Evolutionary conservation across 2,329 filamentous ascomycete genomes (phyloP).

Genomic region (Lecanicillium sp.): DNA sequence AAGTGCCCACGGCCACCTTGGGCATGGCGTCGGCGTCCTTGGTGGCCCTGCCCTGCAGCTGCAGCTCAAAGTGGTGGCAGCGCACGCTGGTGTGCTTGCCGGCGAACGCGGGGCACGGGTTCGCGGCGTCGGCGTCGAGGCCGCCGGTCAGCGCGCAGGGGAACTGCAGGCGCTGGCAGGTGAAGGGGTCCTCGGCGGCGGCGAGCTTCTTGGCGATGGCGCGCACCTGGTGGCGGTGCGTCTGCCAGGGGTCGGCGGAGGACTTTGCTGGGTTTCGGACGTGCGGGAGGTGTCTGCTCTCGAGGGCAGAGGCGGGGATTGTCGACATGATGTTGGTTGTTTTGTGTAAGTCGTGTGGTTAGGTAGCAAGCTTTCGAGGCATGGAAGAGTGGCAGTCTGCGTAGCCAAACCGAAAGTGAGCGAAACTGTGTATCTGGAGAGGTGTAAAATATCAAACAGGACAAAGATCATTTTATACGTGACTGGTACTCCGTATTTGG

Average conservation of each 20-base stretch:
- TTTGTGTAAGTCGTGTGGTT: neutral
- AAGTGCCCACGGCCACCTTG: neutral
- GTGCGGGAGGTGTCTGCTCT: neutral
- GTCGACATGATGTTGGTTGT: neutral
- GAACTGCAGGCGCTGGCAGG: conserved; percentile 2
- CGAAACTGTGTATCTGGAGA: too few relatives aligned
- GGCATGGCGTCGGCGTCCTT: too few relatives aligned
- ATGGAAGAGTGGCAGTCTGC: neutral
- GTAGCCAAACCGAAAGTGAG: too few relatives aligned
- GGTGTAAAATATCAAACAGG: too few relatives aligned
- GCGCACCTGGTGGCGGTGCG: conserved; percentile 1
- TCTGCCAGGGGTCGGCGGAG: neutral
- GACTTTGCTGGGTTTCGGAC: neutral
- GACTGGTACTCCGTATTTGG: too few relatives aligned
- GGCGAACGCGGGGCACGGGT: neutral
- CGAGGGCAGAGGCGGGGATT: neutral
- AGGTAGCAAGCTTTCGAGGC: too few relatives aligned
- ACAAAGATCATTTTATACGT: too few relatives aligned
- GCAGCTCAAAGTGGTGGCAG: conserved; percentile 1
- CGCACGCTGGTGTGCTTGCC: conserved; percentile 3
- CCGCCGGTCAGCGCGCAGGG: conserved; percentile 4
- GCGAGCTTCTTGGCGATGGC: conserved; percentile 10
- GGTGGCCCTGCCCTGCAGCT: neutral
- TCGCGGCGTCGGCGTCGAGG: neutral
- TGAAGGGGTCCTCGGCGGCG: conserved; percentile 1